phyloP scores from a whole-genome alignment of 768 basidiomycete species.

The Cubamyces sp. region DNA sequence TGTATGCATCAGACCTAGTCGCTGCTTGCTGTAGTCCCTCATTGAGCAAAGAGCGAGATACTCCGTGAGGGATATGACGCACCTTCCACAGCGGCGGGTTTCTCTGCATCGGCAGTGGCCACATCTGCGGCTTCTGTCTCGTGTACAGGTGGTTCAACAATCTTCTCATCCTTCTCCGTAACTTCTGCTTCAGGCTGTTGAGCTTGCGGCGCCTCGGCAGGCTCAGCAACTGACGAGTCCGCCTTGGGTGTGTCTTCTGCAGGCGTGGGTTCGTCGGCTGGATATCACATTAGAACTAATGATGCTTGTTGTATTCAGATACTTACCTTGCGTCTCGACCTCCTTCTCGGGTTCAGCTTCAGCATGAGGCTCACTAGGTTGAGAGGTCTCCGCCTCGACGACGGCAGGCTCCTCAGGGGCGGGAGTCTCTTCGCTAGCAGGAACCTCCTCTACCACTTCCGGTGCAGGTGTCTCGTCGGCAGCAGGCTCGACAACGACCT shows the following conservation, averaged over 20 bases:
- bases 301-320: no score
- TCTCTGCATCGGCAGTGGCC: slow-evolving; percentile 1
- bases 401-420: neutral
- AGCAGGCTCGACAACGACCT: slow-evolving; percentile 2
- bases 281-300: neutral
- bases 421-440: neutral
- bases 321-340: neutral
- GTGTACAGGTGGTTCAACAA: neutral
- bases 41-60: no score
- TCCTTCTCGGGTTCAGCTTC: neutral
- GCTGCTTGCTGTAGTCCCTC: neutral
- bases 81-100: slow-evolving; percentile 16
- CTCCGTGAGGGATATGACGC: neutral
- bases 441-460: neutral
- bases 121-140: neutral
- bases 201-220: neutral
- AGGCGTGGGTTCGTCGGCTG: neutral
- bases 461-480: neutral
- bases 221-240: neutral
- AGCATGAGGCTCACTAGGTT: neutral
- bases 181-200: neutral
- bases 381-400: neutral
- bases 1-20: neutral
- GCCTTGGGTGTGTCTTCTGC: neutral
- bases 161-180: neutral